These are phyloP conservation scores for Leccinum colubrinum DNA, from an alignment of 1,284 basidiomycete genomes.

Conservation along the genomic window DNA sequence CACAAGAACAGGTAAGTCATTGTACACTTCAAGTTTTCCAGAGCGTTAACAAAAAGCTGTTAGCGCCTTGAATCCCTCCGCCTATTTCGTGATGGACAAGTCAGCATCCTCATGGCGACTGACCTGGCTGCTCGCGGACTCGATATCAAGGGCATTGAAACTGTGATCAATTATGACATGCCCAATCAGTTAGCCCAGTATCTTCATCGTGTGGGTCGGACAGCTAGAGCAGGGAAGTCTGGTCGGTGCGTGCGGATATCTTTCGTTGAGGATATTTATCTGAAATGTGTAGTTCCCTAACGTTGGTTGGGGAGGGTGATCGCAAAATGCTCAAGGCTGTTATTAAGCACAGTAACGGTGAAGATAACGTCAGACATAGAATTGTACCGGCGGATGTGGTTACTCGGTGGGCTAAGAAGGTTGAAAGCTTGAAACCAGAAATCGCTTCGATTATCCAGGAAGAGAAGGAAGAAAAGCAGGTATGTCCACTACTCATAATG, in stretches of 20 bases:
- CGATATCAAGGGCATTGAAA: slow-evolving; percentile 97
- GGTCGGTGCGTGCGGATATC: slow-evolving; percentile 64
- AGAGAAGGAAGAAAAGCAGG: slow-evolving; percentile 95
- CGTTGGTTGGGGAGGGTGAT: slow-evolving; percentile 94
- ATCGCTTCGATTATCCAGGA: slow-evolving; percentile 84
- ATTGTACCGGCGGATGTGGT: slow-evolving; percentile 84
- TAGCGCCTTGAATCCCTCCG: slow-evolving; percentile 86
- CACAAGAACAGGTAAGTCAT: slow-evolving; percentile 83
- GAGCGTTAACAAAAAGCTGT: slow-evolving; percentile 6
- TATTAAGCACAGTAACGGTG: slow-evolving; percentile 81
- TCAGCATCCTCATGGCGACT: slow-evolving; percentile 92
- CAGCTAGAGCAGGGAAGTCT: slow-evolving; percentile 90
- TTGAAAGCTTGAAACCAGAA: slow-evolving; percentile 78
- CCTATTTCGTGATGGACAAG: slow-evolving; percentile 81
- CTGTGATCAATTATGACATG: slow-evolving; percentile 99
- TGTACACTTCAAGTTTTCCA: neutral
- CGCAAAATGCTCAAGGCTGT: slow-evolving; percentile 96
- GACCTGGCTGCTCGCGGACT: slow-evolving; percentile 94
- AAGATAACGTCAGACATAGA: slow-evolving; percentile 88
- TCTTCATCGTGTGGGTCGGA: slow-evolving; percentile 94
- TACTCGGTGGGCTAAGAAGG: slow-evolving; percentile 65
- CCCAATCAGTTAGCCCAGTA: slow-evolving; percentile 92
- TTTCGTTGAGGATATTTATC: slow-evolving; percentile 4
- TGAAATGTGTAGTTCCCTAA: slow-evolving; percentile 69
- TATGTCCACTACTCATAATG: slow-evolving; percentile 33